Evolutionary conservation across 2,329 filamentous ascomycete species (phyloP).

Genomic region (Calycina herbarum): DNA sequence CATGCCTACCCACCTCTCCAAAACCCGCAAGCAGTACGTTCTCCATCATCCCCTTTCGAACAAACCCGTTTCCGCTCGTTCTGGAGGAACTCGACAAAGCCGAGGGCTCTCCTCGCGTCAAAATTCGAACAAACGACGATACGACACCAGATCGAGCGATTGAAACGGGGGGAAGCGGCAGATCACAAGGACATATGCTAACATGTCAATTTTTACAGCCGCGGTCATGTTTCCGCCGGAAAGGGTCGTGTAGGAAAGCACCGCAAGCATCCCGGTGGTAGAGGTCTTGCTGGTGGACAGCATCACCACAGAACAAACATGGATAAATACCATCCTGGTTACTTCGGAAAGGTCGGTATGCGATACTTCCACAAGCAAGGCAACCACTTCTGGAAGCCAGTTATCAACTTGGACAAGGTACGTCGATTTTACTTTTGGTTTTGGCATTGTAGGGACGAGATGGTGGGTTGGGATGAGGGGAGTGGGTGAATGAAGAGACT

Average conservation of each 20-base stretch:
- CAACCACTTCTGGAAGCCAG: constrained; percentile 97
- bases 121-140: constrained; percentile 8
- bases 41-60: constrained; percentile 13
- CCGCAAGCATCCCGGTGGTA: constrained; percentile 83
- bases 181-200: constrained; percentile 29
- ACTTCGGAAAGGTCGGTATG: constrained; percentile 98
- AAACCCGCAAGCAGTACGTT: constrained; percentile 77
- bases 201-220: constrained; percentile 53
- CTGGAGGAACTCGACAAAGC: constrained; percentile 9
- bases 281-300: constrained; percentile 96
- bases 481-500: not conserved
- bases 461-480: not conserved
- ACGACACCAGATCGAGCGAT: constrained; percentile 6
- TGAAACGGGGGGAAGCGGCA: constrained; percentile 1
- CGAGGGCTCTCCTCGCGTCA: not conserved
- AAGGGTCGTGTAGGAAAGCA: constrained; percentile 99
- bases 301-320: constrained; percentile 97
- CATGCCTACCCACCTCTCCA: constrained; percentile 73
- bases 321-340: constrained; percentile 95
- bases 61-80: not conserved
- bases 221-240: constrained; percentile 97
- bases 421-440: constrained; percentile 31
- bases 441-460: constrained; percentile 3
- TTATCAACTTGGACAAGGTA: constrained; percentile 99
- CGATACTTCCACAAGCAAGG: constrained; percentile 94